Evolutionary conservation across 352 stramenopile species (phyloP).

Genomic region (Globisporangium sylvaticum): DNA sequence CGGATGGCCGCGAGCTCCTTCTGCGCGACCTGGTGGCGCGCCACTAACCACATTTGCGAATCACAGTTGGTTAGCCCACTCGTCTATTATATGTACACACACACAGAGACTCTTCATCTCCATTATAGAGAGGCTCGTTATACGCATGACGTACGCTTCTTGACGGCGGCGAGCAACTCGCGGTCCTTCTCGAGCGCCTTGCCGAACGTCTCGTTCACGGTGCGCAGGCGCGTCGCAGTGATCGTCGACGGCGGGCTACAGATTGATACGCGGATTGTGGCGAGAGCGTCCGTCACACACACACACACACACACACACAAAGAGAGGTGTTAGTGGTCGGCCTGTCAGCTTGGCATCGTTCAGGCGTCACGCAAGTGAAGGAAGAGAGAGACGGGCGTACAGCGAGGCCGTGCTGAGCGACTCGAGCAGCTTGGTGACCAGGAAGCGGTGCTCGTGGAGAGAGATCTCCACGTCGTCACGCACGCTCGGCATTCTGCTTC

Average conservation of each 20-base stretch:
- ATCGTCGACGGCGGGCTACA: constrained; percentile 68
- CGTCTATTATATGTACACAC: not conserved
- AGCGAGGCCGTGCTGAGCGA: constrained; percentile 57
- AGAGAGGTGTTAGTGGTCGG: not conserved
- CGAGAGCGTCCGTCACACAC: not conserved
- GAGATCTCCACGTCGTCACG: constrained; percentile 67
- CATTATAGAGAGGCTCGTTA: not conserved
- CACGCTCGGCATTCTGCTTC: constrained; percentile 49
- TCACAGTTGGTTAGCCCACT: constrained; percentile 1
- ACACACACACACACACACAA: not conserved
- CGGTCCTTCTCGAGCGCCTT: constrained; percentile 78
- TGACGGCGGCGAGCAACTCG: constrained; percentile 58
- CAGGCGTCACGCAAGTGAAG: not conserved
- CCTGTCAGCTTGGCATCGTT: not conserved
- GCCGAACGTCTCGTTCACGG: constrained; percentile 71
- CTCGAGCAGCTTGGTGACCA: constrained; percentile 82
- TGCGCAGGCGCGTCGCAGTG: constrained; percentile 63
- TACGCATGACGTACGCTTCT: constrained; percentile 52
- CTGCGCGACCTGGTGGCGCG: constrained; percentile 64
- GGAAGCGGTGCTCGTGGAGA: constrained; percentile 79
- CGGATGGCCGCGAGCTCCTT: constrained; percentile 60
- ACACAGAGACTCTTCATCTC: not conserved
- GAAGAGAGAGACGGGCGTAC: constrained; percentile 6
- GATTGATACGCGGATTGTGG: not conserved
- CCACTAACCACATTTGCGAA: constrained; percentile 28